Percentiles rank a stretch among this genome's conserved stretches.
These are phyloP conservation scores for Pelargonium australe DNA, from an alignment of 441 rosid genomes.

Conservation along the genomic window DNA sequence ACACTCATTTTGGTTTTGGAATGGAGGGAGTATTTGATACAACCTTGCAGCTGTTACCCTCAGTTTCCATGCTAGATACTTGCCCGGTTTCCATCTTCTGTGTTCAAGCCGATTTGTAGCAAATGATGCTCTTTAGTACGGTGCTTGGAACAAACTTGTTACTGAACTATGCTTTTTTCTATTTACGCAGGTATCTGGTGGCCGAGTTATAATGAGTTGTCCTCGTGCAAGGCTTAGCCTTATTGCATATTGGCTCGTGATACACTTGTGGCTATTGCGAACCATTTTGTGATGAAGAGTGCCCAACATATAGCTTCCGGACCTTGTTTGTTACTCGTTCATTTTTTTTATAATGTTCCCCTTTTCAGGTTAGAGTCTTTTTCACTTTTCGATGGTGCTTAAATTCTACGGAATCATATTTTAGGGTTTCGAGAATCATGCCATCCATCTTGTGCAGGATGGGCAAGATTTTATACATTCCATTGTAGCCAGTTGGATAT, in stretches of 20 bases:
- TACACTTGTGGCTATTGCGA: constrained; percentile 77
- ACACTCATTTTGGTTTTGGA: too few species aligned
- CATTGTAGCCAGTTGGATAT: background rate
- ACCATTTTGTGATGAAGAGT: constrained; percentile 43
- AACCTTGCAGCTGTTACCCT: background rate
- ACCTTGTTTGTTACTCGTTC: constrained; percentile 9
- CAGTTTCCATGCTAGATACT: background rate
- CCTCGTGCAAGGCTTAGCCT: constrained; percentile 77
- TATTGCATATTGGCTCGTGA: constrained; percentile 57
- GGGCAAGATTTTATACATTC: background rate
- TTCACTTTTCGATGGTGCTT: constrained; percentile 9
- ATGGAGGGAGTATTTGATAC: too few species aligned
- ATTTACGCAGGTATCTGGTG: constrained; percentile 63
- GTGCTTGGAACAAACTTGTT: constrained; percentile 2
- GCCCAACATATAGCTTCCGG: constrained; percentile 8
- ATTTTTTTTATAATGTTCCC: background rate
- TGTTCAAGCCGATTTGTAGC: background rate
- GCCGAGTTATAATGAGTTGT: constrained; percentile 66
- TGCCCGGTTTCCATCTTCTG: background rate
- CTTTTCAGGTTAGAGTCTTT: constrained; percentile 2
- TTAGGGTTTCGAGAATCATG: constrained; percentile 37
- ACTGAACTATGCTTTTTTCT: constrained; percentile 11
- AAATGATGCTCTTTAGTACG: too few species aligned
- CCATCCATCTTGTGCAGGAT: constrained; percentile 6
- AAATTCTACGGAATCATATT: constrained; percentile 36